Evolutionary conservation across 2,329 filamentous ascomycete species (phyloP).

Genomic region (Tolypocladium tropicale): DNA sequence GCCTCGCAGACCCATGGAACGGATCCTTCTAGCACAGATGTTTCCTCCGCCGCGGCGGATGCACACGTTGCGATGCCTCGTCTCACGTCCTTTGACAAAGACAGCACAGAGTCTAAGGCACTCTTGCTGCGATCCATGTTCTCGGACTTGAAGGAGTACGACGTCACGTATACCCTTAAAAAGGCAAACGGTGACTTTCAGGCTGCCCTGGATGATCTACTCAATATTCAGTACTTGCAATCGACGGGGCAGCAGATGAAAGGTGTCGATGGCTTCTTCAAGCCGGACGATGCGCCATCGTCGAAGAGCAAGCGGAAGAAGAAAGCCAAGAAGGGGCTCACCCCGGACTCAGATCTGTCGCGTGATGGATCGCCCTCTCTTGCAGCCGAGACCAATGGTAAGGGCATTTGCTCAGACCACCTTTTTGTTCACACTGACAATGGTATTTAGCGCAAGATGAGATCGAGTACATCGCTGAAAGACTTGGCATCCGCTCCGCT

Average conservation of each 20-base stretch:
- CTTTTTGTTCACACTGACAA: not conserved
- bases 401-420: conserved; percentile 2
- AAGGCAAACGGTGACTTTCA: conserved; percentile 59
- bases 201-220: conserved; percentile 65
- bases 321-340: conserved; percentile 18
- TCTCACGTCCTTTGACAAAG: conserved; percentile 24
- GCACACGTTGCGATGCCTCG: conserved; percentile 12
- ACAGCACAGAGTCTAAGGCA: conserved; percentile 51
- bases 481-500: conserved; percentile 28
- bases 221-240: conserved; percentile 70
- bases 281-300: conserved; percentile 34
- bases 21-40: conserved; percentile 12
- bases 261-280: conserved; percentile 74
- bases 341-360: conserved; percentile 6
- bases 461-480: conserved; percentile 33
- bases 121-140: conserved; percentile 60
- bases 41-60: conserved; percentile 14
- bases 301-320: conserved; percentile 29
- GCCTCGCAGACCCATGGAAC: conserved; percentile 17
- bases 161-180: conserved; percentile 56
- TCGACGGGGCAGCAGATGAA: conserved; percentile 53
- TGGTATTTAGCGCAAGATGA: conserved; percentile 22
- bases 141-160: conserved; percentile 52
- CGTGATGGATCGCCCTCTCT: conserved; percentile 8
- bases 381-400: conserved; percentile 18